phyloP scores from a whole-genome alignment of 1,284 basidiomycete species.

The Ceratobasidium sp. region DNA sequence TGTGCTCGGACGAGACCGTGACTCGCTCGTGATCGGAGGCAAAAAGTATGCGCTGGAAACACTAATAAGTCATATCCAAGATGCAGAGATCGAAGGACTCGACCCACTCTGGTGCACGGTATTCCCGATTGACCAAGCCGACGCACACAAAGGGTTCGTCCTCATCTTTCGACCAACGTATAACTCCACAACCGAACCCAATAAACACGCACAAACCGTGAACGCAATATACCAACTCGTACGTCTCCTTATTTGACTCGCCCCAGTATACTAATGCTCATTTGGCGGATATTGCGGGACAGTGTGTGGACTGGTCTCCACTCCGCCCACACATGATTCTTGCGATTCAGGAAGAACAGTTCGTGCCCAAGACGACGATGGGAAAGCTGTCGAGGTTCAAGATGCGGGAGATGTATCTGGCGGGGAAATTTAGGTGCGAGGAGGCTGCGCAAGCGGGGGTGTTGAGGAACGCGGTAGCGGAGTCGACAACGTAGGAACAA shows the following conservation, averaged over 20 bases:
- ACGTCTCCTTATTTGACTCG: background rate
- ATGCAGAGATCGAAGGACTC: conserved; percentile 11
- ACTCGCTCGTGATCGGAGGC: conserved; percentile 10
- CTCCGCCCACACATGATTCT: conserved; percentile 13
- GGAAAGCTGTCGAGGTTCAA: conserved; percentile 23
- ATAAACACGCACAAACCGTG: background rate
- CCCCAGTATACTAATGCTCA: background rate
- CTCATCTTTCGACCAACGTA: conserved; percentile 7
- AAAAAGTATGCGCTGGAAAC: conserved; percentile 17
- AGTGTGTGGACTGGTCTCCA: conserved; percentile 28
- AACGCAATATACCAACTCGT: background rate
- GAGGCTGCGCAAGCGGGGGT: background rate
- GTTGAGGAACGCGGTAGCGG: background rate
- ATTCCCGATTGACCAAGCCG: background rate
- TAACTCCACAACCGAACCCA: background rate
- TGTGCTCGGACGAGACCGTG: conserved; percentile 12
- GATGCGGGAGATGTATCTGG: conserved; percentile 24
- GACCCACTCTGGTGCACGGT: conserved; percentile 17
- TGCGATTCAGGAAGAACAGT: conserved; percentile 21
- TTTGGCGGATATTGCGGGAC: background rate
- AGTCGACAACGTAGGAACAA: too few relatives aligned
- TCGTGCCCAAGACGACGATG: conserved; percentile 31
- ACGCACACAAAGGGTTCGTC: background rate
- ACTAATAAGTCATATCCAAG: background rate
- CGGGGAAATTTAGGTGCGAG: background rate